Conservation (phyloP, 495 filamentous ascomycete species). For the Venustampulla echinocandica region DNA sequence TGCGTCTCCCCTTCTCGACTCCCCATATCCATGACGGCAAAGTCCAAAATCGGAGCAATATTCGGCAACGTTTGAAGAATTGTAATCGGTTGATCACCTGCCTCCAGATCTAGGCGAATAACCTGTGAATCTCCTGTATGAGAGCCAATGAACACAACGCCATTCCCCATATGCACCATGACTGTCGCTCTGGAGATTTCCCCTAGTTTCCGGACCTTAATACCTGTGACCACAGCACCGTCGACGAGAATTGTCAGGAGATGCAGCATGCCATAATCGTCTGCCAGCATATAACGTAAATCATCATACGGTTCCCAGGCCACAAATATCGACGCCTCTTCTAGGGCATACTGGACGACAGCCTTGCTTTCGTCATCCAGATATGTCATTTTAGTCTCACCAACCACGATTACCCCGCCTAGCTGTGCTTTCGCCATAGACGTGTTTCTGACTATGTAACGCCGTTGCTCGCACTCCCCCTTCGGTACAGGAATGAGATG, state of each 20-base stretch:
- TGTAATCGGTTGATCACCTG: conserved; percentile 41
- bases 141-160: conserved; percentile 76
- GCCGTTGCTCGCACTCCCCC: conserved; percentile 38
- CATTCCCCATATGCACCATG: conserved; percentile 70
- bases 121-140: conserved; percentile 90
- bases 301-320: conserved; percentile 80
- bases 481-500: conserved; percentile 77
- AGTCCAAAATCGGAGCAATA: conserved; percentile 86
- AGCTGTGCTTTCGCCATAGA: conserved; percentile 37
- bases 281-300: conserved; percentile 73
- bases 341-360: conserved; percentile 48
- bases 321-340: conserved; percentile 72
- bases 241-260: conserved; percentile 67
- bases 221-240: conserved; percentile 50
- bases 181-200: conserved; percentile 62
- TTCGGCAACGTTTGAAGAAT: conserved; percentile 73
- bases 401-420: conserved; percentile 73
- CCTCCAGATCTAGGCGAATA: conserved; percentile 34
- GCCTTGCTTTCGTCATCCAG: conserved; percentile 63
- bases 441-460: conserved; percentile 42
- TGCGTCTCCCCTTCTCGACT: conserved; percentile 66
- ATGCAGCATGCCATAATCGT: conserved; percentile 80
- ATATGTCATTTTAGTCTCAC: conserved; percentile 78
- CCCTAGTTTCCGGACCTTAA: conserved; percentile 60
- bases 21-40: conserved; percentile 90